Evolutionary conservation across 1,284 basidiomycete genomes (phyloP).

Genomic region (Irpex lacteus): DNA sequence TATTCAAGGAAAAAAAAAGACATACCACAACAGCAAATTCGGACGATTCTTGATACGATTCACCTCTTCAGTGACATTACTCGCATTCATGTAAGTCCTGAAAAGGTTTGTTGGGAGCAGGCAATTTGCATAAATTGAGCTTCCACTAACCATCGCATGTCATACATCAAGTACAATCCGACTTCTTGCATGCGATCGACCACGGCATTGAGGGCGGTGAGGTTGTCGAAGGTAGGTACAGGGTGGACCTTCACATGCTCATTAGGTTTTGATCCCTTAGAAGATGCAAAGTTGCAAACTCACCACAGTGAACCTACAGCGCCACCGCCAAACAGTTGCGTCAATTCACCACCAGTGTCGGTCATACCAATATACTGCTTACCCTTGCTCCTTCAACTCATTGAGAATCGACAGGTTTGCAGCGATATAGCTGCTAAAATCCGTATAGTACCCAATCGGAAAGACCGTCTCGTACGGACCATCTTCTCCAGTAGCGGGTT

Average conservation of each 20-base stretch:
- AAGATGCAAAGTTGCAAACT: slow-evolving; percentile 2
- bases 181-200: slow-evolving; percentile 69
- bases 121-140: no score
- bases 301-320: slow-evolving; percentile 27
- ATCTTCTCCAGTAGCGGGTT: slow-evolving; percentile 44
- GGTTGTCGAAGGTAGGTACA: slow-evolving; percentile 58
- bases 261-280: not conserved
- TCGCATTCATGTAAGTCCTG: slow-evolving; percentile 63
- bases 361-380: slow-evolving; percentile 16
- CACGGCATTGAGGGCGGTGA: slow-evolving; percentile 53
- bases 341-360: not conserved
- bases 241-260: slow-evolving; percentile 51
- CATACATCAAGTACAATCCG: slow-evolving; percentile 74
- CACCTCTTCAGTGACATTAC: slow-evolving; percentile 63
- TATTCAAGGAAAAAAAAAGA: no score
- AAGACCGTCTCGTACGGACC: slow-evolving; percentile 59
- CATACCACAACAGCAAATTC: slow-evolving; percentile 64
- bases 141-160: slow-evolving; percentile 62
- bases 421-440: slow-evolving; percentile 58
- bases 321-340: not conserved
- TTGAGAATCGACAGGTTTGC: slow-evolving; percentile 54
- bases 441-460: slow-evolving; percentile 74
- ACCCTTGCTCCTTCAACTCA: slow-evolving; percentile 63
- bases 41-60: slow-evolving; percentile 61
- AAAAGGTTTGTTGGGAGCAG: no score